phyloP scores from a whole-genome alignment of 2,329 filamentous ascomycete genomes.

The Fusarium sulawesiense region DNA sequence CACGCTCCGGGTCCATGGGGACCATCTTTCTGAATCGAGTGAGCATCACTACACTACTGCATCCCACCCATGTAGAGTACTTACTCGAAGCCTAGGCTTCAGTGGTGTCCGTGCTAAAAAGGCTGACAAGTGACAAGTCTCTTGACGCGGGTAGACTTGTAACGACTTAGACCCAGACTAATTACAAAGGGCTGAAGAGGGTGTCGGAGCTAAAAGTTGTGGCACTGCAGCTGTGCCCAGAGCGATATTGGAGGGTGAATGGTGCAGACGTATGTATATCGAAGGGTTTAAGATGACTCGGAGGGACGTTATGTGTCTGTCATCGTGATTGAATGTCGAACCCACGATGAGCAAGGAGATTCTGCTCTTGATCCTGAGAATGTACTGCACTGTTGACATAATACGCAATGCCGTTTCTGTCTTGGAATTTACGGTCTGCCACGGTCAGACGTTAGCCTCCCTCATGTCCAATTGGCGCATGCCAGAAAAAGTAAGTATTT shows the following conservation, averaged over 20 bases:
- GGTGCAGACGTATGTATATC: background rate
- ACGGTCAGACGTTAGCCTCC: background rate
- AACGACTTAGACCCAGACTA: background rate
- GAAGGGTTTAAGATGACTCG: background rate
- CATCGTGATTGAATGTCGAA: background rate
- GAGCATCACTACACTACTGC: conserved; percentile 15
- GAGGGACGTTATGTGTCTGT: background rate
- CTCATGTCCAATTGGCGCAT: conserved; percentile 5
- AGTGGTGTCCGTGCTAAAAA: background rate
- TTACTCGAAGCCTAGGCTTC: background rate
- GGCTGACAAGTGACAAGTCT: no score
- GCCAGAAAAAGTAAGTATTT: background rate
- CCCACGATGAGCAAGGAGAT: background rate
- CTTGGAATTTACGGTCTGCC: background rate
- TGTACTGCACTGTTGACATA: background rate
- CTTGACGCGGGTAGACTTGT: background rate
- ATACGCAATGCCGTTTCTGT: background rate
- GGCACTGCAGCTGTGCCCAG: background rate
- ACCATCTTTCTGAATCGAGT: conserved; percentile 18
- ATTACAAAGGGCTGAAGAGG: background rate
- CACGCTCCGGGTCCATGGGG: conserved; percentile 43
- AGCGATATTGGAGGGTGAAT: background rate
- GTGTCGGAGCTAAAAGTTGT: background rate
- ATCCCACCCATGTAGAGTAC: background rate
- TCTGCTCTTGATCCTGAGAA: background rate